Base-by-base conservation (phyloP, 305 asterid species). In the Solanum hybrid region DNA sequence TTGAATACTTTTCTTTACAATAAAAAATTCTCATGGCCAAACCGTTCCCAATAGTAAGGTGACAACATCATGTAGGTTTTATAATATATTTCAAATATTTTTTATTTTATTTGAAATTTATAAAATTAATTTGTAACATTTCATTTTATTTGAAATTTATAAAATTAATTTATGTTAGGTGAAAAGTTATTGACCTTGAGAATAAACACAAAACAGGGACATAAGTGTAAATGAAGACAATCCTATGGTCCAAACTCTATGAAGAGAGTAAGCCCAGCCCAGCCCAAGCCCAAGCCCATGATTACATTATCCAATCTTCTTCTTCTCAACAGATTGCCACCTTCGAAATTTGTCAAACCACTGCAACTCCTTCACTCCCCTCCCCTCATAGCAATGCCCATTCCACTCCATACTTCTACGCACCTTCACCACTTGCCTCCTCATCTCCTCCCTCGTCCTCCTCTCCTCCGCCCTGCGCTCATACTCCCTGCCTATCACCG, bases 381-480 rank as follows among this genome's bases (percentile, higher is more conserved):
- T 73, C 66, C 32, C 89, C 56, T n/a, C 34, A 36, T 76, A 72
- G 69, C 93, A 78, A 96, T 96, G 99, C 87, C 90, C 92, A 82
- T 88, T 91, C 98, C 94, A 88, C 88, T 93, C 88, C 98, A 93
- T 37, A 92, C 94, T 79, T 20, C 88, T 85, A 36, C 90, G 4
- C 77, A 88, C 89, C 71, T 60, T 60, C 88, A 93, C 79, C 92
- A 89, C 72, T 85, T 91, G 90, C 92, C 87, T 64, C 92, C 95
- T 86, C 92, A 92, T 89, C 88, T 88, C 82, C 88, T 88, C 86
- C 90, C 91, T 78, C 91, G 91, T 88, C 66, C 79, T 64, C 90
- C 88, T 16, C 77, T 89, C 26, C 89, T 79, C 90, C 93, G 91
- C 91, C 87, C 90, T 38, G 66, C 79, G 27, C 38, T 88, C 64